Evolutionary conservation across 2,329 filamentous ascomycete genomes (phyloP).

Genomic region (Aspergillus sp.): DNA sequence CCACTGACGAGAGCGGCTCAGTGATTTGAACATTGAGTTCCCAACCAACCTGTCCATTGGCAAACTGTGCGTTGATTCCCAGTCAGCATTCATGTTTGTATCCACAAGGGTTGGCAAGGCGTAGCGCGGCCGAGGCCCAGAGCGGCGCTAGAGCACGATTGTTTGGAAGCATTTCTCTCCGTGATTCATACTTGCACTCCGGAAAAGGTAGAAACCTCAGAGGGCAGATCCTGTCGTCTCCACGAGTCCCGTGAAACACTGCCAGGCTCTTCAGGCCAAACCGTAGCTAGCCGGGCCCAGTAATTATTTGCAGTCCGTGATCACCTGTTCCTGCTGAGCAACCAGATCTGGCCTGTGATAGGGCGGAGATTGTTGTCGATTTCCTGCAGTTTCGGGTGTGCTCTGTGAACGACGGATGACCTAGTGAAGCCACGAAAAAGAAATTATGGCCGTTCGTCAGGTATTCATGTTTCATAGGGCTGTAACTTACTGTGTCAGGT

Average conservation of each 20-base stretch:
- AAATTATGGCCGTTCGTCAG: neutral
- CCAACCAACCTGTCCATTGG: neutral
- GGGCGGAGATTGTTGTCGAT: neutral
- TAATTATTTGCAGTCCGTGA: neutral
- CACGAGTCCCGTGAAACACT: conserved; percentile 3
- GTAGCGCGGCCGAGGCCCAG: neutral
- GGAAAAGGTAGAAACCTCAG: neutral
- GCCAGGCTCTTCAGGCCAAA: neutral
- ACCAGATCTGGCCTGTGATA: neutral
- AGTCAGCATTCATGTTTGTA: neutral
- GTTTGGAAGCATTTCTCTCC: neutral
- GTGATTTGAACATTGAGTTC: neutral
- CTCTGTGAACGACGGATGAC: neutral
- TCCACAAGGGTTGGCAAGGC: neutral
- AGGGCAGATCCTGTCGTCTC: neutral
- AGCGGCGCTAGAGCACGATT: neutral
- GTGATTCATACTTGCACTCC: neutral
- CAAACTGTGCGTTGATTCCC: neutral
- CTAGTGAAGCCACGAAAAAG: neutral
- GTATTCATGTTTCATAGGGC: conserved; percentile 9
- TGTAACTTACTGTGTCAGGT: conserved; percentile 13
- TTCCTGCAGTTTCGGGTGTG: conserved; percentile 4
- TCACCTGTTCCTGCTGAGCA: conserved; percentile 14
- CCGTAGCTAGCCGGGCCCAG: conserved; percentile 3
- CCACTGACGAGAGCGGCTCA: neutral